A percentile compares a stretch with the other conserved stretches of the same genome.
Evolutionary conservation across 495 filamentous ascomycete species (phyloP).

Genomic region (Thermochaetoides thermophila): DNA sequence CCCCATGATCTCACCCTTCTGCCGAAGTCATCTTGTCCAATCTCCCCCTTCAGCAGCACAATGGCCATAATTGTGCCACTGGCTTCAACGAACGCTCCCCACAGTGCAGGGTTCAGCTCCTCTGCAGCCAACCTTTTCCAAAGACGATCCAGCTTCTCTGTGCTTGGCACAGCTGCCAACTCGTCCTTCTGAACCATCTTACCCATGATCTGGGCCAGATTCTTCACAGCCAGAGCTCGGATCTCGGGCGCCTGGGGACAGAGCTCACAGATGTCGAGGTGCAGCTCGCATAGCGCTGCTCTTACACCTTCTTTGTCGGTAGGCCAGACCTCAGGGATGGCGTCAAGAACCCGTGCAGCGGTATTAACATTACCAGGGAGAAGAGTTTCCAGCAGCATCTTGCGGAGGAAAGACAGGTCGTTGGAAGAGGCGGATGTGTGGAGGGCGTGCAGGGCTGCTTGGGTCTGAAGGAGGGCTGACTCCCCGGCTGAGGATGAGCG

Average conservation of each 20-base stretch:
- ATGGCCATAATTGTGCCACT: conserved; percentile 30
- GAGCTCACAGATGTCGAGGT: conserved; percentile 11
- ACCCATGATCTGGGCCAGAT: conserved; percentile 24
- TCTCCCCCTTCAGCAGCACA: no score
- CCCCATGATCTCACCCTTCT: conserved; percentile 29
- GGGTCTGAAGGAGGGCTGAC: conserved; percentile 15
- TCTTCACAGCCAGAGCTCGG: conserved; percentile 21
- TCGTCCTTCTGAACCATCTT: conserved; percentile 5
- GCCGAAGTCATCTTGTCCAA: no score
- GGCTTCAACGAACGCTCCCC: conserved; percentile 27
- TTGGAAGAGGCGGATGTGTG: conserved; percentile 7
- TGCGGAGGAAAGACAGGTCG: no score
- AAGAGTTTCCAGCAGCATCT: no score
- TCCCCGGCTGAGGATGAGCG: no score
- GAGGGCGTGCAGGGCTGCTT: conserved; percentile 8
- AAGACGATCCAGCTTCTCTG: conserved; percentile 11
- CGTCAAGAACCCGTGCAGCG: conserved; percentile 16
- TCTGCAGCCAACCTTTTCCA: conserved; percentile 20
- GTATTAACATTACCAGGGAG: conserved; percentile 20
- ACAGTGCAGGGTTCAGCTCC: conserved; percentile 27
- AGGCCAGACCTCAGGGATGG: conserved; percentile 17
- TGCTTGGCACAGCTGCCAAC: conserved; percentile 8
- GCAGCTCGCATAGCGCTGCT: conserved; percentile 14
- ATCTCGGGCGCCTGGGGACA: conserved; percentile 19
- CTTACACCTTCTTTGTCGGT: not conserved